A percentile compares a stretch with the other conserved stretches of the same genome.
Conservation (phyloP, 108 stramenopile genomes). For the Nitzschia sp. region DNA sequence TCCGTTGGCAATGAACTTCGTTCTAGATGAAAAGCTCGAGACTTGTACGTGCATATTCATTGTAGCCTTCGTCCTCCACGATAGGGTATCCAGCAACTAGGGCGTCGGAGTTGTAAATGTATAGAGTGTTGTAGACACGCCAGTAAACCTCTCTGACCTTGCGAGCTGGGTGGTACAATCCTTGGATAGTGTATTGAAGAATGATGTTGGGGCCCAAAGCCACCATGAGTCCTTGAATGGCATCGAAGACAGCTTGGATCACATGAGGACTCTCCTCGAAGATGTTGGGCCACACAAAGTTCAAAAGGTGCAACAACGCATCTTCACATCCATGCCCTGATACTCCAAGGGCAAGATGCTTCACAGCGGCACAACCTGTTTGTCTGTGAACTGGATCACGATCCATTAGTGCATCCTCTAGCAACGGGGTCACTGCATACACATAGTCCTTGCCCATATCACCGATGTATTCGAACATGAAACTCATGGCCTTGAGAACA, state of each 20-base stretch:
- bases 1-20: no score
- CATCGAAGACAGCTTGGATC: slow-evolving; percentile 97
- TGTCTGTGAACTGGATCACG: slow-evolving; percentile 98
- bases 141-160: slow-evolving; percentile 98
- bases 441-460: slow-evolving; percentile 99
- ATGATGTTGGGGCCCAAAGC: slow-evolving; percentile 90
- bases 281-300: slow-evolving; percentile 99
- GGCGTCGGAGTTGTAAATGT: slow-evolving; percentile 95
- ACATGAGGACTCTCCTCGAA: slow-evolving; percentile 98
- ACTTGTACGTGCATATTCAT: slow-evolving; percentile 84
- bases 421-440: slow-evolving; percentile 93
- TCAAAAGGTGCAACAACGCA: slow-evolving; percentile 93
- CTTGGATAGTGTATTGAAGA: slow-evolving; percentile 91
- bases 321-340: slow-evolving; percentile 97
- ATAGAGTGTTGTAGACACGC: slow-evolving; percentile 97
- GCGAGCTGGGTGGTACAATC: slow-evolving; percentile 97
- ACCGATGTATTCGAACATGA: slow-evolving; percentile 99
- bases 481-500: slow-evolving; percentile 97
- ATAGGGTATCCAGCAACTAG: slow-evolving; percentile 90
- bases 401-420: slow-evolving; percentile 99
- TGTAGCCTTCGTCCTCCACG: slow-evolving; percentile 85
- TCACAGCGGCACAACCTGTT: slow-evolving; percentile 96
- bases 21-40: slow-evolving; percentile 93
- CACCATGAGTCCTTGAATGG: slow-evolving; percentile 95
- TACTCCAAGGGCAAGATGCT: slow-evolving; percentile 96